Conservation (phyloP, 768 basidiomycete species). For the Tulasnella sp. region DNA sequence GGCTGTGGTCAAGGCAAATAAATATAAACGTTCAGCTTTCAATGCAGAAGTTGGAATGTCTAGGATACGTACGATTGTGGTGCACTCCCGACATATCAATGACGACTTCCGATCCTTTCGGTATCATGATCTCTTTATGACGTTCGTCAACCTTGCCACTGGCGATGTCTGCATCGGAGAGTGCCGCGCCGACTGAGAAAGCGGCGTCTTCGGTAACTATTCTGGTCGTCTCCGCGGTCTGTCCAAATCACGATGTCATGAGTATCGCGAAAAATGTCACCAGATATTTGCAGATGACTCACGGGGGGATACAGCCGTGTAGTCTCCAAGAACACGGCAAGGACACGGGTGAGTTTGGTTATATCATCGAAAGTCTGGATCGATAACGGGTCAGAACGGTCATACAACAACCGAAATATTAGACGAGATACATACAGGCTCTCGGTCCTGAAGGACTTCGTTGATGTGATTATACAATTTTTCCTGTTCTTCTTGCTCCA, state of each 20-base stretch:
- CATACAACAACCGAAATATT: no score
- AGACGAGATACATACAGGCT: background rate
- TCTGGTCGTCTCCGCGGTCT: conserved; percentile 1
- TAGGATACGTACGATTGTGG: background rate
- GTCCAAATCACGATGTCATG: no score
- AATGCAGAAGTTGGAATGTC: background rate
- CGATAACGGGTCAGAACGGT: background rate
- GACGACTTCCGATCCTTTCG: conserved; percentile 1
- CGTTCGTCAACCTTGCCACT: background rate
- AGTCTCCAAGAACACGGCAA: background rate
- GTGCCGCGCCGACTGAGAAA: background rate
- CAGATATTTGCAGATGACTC: background rate
- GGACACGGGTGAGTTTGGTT: background rate
- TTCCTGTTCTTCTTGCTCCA: conserved; percentile 7
- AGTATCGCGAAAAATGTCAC: no score
- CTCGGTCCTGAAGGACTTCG: background rate
- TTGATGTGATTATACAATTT: conserved; percentile 6
- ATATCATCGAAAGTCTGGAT: conserved; percentile 13
- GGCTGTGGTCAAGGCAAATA: no score
- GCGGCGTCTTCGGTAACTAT: background rate
- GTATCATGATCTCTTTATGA: background rate
- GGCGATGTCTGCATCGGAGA: background rate
- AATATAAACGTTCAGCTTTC: background rate
- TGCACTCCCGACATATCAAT: background rate
- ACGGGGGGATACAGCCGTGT: conserved; percentile 4